Conservation (phyloP, 371 early-diverging fungal species). For the Syncephalis plumigaleata region DNA sequence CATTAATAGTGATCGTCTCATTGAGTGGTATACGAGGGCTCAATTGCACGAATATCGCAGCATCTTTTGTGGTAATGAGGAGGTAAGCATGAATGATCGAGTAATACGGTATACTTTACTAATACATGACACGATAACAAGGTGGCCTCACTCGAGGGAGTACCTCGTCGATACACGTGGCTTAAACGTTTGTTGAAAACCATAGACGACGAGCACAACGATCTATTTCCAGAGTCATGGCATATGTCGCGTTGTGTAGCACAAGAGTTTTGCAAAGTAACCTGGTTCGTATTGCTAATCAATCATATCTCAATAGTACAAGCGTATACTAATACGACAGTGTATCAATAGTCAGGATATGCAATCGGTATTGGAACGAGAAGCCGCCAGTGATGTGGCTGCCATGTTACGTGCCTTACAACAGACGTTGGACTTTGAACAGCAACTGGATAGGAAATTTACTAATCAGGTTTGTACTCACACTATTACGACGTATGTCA, state of each 20-base stretch:
- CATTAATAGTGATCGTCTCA: conserved; percentile 24
- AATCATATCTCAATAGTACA: not conserved
- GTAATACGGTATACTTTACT: no score
- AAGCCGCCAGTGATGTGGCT: conserved; percentile 34
- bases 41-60: conserved; percentile 70
- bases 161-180: conserved; percentile 85
- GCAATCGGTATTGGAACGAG: conserved; percentile 24
- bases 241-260: conserved; percentile 15
- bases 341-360: conserved; percentile 22
- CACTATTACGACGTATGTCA: not conserved
- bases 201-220: conserved; percentile 68
- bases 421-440: conserved; percentile 78
- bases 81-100: no score
- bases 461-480: conserved; percentile 16
- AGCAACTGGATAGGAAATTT: conserved; percentile 57
- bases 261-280: not conserved
- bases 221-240: conserved; percentile 71
- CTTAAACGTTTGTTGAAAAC: conserved; percentile 68
- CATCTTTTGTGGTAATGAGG: conserved; percentile 63
- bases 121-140: no score
- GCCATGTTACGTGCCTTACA: conserved; percentile 53
- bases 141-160: conserved; percentile 67
- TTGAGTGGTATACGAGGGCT: conserved; percentile 62
- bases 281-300: not conserved
- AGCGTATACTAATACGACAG: not conserved